These are phyloP conservation scores for Carpinus fangiana DNA, from an alignment of 306 rosid genomes.

Conservation along the genomic window DNA sequence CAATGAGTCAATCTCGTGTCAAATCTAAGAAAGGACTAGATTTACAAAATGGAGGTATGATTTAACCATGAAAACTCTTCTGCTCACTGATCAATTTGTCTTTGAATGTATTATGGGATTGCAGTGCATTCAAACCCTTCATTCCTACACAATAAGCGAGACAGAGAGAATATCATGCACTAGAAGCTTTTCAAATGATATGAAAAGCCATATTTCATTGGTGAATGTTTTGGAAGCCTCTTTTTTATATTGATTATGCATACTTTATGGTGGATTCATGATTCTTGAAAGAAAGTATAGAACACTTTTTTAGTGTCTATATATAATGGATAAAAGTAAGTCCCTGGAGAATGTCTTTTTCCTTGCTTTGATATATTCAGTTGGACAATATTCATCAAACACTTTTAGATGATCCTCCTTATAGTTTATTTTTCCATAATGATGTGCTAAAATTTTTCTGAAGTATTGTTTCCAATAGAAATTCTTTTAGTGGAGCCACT, in stretches of 20 bases:
- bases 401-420: not conserved
- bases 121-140: not conserved
- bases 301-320: not conserved
- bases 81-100: not conserved
- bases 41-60: slow-evolving; percentile 55
- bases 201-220: too few relatives aligned
- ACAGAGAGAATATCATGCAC: too few relatives aligned
- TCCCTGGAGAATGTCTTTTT: not conserved
- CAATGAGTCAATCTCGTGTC: slow-evolving; percentile 47
- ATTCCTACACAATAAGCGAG: too few relatives aligned
- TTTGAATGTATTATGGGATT: not conserved
- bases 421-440: not conserved
- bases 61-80: not conserved
- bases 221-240: too few relatives aligned
- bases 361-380: not conserved
- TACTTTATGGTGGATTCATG: not conserved
- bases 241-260: too few relatives aligned
- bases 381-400: not conserved
- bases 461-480: not conserved
- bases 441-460: not conserved
- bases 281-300: not conserved
- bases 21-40: slow-evolving; percentile 65
- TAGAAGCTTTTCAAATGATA: too few relatives aligned
- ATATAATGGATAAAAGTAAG: not conserved
- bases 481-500: not conserved